phyloP scores from a whole-genome alignment of 805 yeast genomes.

The Saturnispora mendoncae region DNA sequence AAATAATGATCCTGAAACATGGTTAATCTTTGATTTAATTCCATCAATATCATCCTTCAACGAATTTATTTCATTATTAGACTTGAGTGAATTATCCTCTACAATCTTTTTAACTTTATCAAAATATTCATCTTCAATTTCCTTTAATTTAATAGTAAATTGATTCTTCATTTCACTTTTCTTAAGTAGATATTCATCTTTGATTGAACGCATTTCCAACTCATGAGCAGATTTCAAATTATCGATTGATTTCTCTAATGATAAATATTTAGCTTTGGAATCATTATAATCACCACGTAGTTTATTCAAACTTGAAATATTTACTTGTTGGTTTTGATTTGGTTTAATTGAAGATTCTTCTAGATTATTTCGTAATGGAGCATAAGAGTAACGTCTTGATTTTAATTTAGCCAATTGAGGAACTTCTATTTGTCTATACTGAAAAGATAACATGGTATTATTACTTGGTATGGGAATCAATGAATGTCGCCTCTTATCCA shows the following conservation, averaged over 20 bases:
- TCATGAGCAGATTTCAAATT: slow-evolving; percentile 20
- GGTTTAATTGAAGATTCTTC: neutral
- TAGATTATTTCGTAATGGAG: neutral
- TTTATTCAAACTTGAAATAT: too few relatives aligned
- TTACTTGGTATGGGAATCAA: neutral
- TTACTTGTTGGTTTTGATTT: too few relatives aligned
- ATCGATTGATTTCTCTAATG: slow-evolving; percentile 22
- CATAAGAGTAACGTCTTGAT: neutral
- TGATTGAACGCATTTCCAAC: slow-evolving; percentile 14
- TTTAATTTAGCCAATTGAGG: too few relatives aligned
- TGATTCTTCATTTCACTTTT: neutral
- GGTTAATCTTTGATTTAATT: neutral
- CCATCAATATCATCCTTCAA: slow-evolving; percentile 17
- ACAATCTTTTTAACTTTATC: slow-evolving; percentile 31
- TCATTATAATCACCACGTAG: neutral
- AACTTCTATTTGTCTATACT: too few relatives aligned
- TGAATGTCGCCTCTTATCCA: neutral
- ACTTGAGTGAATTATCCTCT: slow-evolving; percentile 26
- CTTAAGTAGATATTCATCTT: neutral
- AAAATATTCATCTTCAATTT: slow-evolving; percentile 15
- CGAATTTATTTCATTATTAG: slow-evolving; percentile 24
- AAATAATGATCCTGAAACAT: slow-evolving; percentile 6
- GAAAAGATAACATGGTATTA: too few relatives aligned
- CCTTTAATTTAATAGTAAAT: slow-evolving; percentile 24
- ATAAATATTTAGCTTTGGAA: slow-evolving; percentile 16